A percentile compares a stretch with the other conserved stretches of the same genome.
phyloP scores from a whole-genome alignment of 805 yeast genomes.

The Spathaspora girioi region DNA sequence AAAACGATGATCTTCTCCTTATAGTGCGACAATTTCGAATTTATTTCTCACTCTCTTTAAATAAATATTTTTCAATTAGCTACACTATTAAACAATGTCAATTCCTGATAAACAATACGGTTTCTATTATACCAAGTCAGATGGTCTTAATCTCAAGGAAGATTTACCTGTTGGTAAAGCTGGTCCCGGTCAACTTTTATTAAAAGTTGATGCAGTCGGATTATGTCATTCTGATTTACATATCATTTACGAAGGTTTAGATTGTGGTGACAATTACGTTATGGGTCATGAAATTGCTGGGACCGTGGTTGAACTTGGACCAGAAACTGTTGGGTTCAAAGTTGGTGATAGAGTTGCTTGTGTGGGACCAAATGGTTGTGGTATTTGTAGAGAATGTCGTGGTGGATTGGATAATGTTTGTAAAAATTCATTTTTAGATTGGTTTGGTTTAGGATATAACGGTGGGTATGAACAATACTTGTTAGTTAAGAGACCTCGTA shows the following conservation, averaged over 20 bases:
- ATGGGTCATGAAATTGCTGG: conserved; percentile 48
- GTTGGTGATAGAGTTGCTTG: conserved; percentile 30
- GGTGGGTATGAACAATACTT: conserved; percentile 42
- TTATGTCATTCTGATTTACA: conserved; percentile 44
- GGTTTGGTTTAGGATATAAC: conserved; percentile 32
- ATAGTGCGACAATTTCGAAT: background rate
- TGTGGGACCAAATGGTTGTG: conserved; percentile 30
- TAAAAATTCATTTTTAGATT: conserved; percentile 16
- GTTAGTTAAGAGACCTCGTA: conserved; percentile 28
- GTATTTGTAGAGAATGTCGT: conserved; percentile 31
- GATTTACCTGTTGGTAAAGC: conserved; percentile 7
- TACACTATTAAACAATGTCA: conserved; percentile 5
- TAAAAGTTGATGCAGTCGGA: conserved; percentile 40
- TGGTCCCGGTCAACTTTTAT: conserved; percentile 16
- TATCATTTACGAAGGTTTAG: conserved; percentile 17
- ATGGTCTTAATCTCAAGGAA: conserved; percentile 6
- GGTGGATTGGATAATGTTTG: conserved; percentile 33
- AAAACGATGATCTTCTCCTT: background rate
- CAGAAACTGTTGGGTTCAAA: conserved; percentile 16
- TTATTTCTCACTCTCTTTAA: background rate
- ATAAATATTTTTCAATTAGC: background rate
- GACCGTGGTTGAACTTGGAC: conserved; percentile 28
- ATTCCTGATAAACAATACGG: conserved; percentile 10
- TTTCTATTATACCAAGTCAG: conserved; percentile 3
- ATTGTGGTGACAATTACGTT: conserved; percentile 22